phyloP scores from a whole-genome alignment of 2,329 filamentous ascomycete species.

The Cercospora nicotianae region DNA sequence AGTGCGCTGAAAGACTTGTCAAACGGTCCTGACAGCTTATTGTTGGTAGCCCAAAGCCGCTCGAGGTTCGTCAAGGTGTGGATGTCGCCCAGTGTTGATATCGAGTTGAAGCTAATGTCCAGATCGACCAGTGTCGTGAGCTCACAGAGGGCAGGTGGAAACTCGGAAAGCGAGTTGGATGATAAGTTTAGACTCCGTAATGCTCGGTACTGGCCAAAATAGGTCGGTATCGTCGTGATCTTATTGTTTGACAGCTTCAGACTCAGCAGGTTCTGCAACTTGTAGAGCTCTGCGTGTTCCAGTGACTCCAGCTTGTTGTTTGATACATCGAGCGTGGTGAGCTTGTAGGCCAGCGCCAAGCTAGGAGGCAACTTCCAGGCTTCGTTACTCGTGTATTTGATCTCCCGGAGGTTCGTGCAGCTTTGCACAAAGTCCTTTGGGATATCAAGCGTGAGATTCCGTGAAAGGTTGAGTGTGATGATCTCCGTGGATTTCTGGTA shows the following conservation, averaged over 20 bases:
- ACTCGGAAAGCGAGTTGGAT: slow-evolving; percentile 84
- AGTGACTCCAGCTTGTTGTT: slow-evolving; percentile 90
- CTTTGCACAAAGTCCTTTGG: slow-evolving; percentile 95
- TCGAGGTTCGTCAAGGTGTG: slow-evolving; percentile 78
- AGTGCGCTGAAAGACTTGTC: slow-evolving; percentile 70
- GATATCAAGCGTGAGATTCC: slow-evolving; percentile 87
- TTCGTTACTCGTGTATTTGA: slow-evolving; percentile 95
- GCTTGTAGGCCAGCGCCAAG: slow-evolving; percentile 72
- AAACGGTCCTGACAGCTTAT: slow-evolving; percentile 74
- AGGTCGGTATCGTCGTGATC: slow-evolving; percentile 72
- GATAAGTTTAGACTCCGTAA: slow-evolving; percentile 86
- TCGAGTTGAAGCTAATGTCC: slow-evolving; percentile 95
- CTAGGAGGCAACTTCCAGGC: slow-evolving; percentile 81
- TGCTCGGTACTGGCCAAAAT: slow-evolving; percentile 77
- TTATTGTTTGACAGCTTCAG: slow-evolving; percentile 94
- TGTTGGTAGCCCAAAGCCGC: slow-evolving; percentile 93
- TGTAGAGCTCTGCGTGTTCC: slow-evolving; percentile 78
- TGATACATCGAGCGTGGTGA: slow-evolving; percentile 90
- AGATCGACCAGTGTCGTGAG: slow-evolving; percentile 83
- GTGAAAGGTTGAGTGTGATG: slow-evolving; percentile 88
- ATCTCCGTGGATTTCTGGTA: slow-evolving; percentile 92
- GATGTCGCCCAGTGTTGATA: slow-evolving; percentile 75
- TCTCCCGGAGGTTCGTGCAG: slow-evolving; percentile 86
- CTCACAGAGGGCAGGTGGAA: slow-evolving; percentile 81
- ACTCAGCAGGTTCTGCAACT: slow-evolving; percentile 74